Conservation (phyloP, 371 early-diverging fungal genomes). For the Mycotypha africana region DNA sequence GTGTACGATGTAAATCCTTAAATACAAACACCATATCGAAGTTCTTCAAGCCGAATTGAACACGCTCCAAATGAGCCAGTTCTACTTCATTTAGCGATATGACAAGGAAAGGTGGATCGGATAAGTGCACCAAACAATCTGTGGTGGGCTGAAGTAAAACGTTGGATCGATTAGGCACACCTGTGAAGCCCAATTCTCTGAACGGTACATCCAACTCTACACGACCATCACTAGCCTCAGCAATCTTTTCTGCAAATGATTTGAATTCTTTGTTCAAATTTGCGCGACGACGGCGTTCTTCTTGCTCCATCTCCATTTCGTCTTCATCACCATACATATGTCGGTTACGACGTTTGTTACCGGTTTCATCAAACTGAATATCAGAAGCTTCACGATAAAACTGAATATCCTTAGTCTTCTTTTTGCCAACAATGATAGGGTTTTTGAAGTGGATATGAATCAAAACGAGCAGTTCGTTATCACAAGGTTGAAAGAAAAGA, state of each 20-base stretch:
- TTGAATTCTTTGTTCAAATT: conserved; percentile 94
- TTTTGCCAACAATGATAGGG: conserved; percentile 96
- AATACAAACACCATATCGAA: conserved; percentile 99
- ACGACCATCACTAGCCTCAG: conserved; percentile 74
- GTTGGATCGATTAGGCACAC: conserved; percentile 94
- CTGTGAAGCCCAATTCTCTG: conserved; percentile 94
- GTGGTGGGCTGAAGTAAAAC: conserved; percentile 96
- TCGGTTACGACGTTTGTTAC: conserved; percentile 84
- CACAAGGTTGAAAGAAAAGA: conserved; percentile 98
- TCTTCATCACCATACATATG: conserved; percentile 95
- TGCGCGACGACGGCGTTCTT: conserved; percentile 85
- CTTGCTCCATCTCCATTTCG: conserved; percentile 94
- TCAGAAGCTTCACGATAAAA: conserved; percentile 98
- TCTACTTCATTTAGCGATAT: conserved; percentile 96
- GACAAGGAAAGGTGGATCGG: conserved; percentile 96
- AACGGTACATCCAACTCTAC: conserved; percentile 94
- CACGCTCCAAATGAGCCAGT: conserved; percentile 97
- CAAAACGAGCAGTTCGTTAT: conserved; percentile 91
- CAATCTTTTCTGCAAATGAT: conserved; percentile 89
- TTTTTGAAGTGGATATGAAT: conserved; percentile 96
- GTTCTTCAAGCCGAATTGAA: conserved; percentile 97
- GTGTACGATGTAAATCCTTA: conserved; percentile 89
- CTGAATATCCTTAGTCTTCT: conserved; percentile 99
- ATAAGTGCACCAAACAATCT: conserved; percentile 96
- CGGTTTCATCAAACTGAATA: conserved; percentile 95